Percentiles rank a stretch among this genome's conserved stretches.
These are phyloP conservation scores for Candida ovalis DNA, from an alignment of 805 yeast species.

Conservation along the genomic window DNA sequence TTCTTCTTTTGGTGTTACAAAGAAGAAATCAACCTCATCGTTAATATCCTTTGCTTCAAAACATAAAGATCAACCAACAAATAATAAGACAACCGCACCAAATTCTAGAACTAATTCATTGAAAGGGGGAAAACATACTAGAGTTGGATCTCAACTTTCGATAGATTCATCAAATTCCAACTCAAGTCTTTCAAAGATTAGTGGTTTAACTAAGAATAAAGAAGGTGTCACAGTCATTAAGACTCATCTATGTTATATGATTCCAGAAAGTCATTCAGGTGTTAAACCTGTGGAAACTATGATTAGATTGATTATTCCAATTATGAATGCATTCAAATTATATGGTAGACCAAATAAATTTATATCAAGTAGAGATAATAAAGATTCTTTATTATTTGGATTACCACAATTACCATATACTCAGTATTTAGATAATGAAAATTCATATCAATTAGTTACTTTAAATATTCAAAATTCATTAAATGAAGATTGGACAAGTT, in stretches of 20 bases:
- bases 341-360: slow-evolving; percentile 73
- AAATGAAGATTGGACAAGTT: slow-evolving; percentile 29
- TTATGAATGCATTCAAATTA: slow-evolving; percentile 64
- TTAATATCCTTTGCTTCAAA: slow-evolving; percentile 16
- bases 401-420: slow-evolving; percentile 71
- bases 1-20: slow-evolving; percentile 23
- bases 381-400: slow-evolving; percentile 59
- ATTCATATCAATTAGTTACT: slow-evolving; percentile 29
- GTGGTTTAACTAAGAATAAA: slow-evolving; percentile 15
- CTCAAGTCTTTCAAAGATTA: slow-evolving; percentile 6
- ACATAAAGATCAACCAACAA: slow-evolving; percentile 6
- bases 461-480: slow-evolving; percentile 31
- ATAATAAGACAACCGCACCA: slow-evolving; percentile 11
- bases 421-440: slow-evolving; percentile 43
- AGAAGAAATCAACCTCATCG: slow-evolving; percentile 28
- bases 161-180: slow-evolving; percentile 24
- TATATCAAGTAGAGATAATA: slow-evolving; percentile 27
- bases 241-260: slow-evolving; percentile 33
- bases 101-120: slow-evolving; percentile 18
- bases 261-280: slow-evolving; percentile 71
- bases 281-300: slow-evolving; percentile 70
- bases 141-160: slow-evolving; percentile 25
- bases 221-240: slow-evolving; percentile 20
- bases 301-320: slow-evolving; percentile 64
- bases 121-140: slow-evolving; percentile 3